Evolutionary conservation across 805 yeast species (phyloP), one percentile per base, ranked within the genome.

Genomic region (Candida palmyrensis): DNA sequence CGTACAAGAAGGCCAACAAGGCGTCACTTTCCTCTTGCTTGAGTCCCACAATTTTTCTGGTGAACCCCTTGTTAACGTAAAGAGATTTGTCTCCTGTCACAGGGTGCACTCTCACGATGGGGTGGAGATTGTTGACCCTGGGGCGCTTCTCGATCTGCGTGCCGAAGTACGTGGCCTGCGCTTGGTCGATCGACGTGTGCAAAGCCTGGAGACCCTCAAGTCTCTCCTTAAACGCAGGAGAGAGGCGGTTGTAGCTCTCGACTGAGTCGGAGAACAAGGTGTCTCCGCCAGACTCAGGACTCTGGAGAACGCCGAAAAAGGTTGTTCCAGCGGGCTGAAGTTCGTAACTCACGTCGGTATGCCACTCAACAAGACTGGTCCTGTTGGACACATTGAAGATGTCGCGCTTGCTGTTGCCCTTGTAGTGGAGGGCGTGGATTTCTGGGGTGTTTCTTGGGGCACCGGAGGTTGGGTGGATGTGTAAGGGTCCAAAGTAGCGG

Each of bases 381-480:
- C 57, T 51, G 11, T 44, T 27, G 20, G 9, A 21, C n/a, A 12
- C 18, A 4, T 13, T 18, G 11, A 9, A 11, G 10, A 25, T 13
- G 14, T 13, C 17, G 6, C 5, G 9, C 10, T 25, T 25, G 6
- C 42, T 37, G 30, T 42, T 32, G 7, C 56, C 43, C 29, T 51
- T 44, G 25, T 54, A 43, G 44, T 51, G 53, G 19, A 54, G 56
- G 18, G 55, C 41, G 35, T 56, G 61, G 10, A 57, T 35, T 41
- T 56, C 60, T 2, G 63, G 57, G 33, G 36, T 36, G 8, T 54
- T 42, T 42, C 54, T 41, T 15, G 67, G 66, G 10, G 65, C 54
- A 2, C 64, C 66, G 12, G 62, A 51, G 4, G 71, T 66, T 26
- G 75, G 73, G 38, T 72, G 75, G 34, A 66, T 56, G 45, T 71